phyloP scores from a whole-genome alignment of 345 rosid species.

The Salix koriyanagi region DNA sequence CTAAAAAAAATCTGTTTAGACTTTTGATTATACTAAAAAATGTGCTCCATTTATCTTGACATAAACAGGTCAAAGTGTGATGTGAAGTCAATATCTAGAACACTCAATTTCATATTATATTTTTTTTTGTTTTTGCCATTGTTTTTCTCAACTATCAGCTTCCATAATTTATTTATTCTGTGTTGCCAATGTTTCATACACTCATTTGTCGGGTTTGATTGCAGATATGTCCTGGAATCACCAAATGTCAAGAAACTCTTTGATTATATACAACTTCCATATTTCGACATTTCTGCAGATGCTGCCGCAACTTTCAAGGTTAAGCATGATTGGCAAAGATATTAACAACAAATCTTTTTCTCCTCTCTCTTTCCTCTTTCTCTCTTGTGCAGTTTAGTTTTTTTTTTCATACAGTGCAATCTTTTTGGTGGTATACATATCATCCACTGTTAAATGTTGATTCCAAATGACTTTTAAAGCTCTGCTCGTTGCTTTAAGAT shows the following conservation, averaged over 20 bases:
- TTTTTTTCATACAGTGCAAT: too few species aligned
- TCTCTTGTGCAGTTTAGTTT: background rate
- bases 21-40: background rate
- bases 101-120: background rate
- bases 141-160: background rate
- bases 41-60: background rate
- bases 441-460: background rate
- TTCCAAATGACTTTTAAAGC: background rate
- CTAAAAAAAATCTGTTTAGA: background rate
- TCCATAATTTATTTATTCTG: background rate
- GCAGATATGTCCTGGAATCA: conserved; percentile 87
- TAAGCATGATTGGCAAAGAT: conserved; percentile 4
- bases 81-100: background rate
- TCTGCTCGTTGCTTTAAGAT: background rate
- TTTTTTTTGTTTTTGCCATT: background rate
- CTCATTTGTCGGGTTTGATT: conserved; percentile 14
- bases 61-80: background rate
- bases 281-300: conserved; percentile 96
- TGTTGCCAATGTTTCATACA: background rate
- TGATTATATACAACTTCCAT: conserved; percentile 85
- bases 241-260: conserved; percentile 85
- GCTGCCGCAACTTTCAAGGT: conserved; percentile 99
- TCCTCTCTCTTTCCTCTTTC: conserved; percentile 6
- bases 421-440: background rate
- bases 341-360: background rate